Evolutionary conservation across 768 basidiomycete species (phyloP).

Genomic region (Lactifluus hygrophoroides): DNA sequence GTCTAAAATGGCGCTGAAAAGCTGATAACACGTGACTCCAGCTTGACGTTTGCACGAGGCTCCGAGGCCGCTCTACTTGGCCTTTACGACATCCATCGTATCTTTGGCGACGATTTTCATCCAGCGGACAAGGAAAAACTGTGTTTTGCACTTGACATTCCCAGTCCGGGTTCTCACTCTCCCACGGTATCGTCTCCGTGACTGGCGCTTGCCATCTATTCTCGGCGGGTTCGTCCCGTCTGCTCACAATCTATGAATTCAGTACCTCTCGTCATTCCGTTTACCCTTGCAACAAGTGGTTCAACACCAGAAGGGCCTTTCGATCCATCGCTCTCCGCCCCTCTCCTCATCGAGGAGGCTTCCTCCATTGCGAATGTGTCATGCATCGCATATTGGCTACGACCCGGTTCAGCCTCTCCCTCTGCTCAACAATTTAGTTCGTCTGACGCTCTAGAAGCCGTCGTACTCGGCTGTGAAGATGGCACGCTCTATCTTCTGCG

Average conservation of each 20-base stretch:
- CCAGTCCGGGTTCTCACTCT: neutral
- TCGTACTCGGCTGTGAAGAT: constrained; percentile 31
- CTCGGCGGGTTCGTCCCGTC: neutral
- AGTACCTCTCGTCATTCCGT: constrained; percentile 12
- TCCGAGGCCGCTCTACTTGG: too few relatives aligned
- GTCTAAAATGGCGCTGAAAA: too few relatives aligned
- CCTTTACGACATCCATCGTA: too few relatives aligned
- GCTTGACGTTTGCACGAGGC: too few relatives aligned
- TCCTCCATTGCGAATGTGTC: constrained; percentile 2
- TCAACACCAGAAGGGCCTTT: neutral
- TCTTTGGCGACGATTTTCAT: too few relatives aligned
- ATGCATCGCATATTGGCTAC: neutral
- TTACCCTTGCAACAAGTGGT: constrained; percentile 1
- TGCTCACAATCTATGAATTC: constrained; percentile 7
- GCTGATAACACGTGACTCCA: too few relatives aligned
- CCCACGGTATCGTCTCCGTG: neutral
- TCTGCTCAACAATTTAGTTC: neutral
- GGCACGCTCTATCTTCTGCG: constrained; percentile 31
- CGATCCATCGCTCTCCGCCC: neutral
- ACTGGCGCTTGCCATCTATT: neutral
- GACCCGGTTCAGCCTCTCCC: neutral
- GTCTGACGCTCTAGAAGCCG: constrained; percentile 20
- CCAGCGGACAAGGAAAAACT: neutral
- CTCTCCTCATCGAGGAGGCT: constrained; percentile 3
- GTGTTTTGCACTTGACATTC: neutral